These are phyloP conservation scores for Alternaria panax DNA, from an alignment of 2,329 filamentous ascomycete genomes.

Conservation along the genomic window DNA sequence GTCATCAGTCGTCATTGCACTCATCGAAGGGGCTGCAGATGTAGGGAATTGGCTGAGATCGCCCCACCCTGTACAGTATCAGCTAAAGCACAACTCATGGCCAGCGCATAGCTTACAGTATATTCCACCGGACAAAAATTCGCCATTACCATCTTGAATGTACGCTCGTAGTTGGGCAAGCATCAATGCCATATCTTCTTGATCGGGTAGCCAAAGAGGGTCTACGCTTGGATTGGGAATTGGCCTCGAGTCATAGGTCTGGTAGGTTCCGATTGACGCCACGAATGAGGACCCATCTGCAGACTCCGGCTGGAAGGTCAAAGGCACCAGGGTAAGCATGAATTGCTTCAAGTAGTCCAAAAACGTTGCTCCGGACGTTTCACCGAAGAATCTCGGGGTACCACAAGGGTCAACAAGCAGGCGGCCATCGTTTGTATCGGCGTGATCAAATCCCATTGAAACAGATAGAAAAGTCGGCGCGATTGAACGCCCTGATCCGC, in stretches of 20 bases:
- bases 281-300: constrained; percentile 32
- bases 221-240: constrained; percentile 34
- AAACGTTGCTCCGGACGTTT: constrained; percentile 38
- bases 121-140: constrained; percentile 33
- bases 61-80: constrained; percentile 27
- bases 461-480: constrained; percentile 17
- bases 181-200: constrained; percentile 31
- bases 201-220: constrained; percentile 35
- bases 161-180: constrained; percentile 29
- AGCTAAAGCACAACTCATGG: not conserved
- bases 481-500: constrained; percentile 11
- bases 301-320: constrained; percentile 23
- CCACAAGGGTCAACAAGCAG: constrained; percentile 31
- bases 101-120: constrained; percentile 21
- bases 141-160: constrained; percentile 35
- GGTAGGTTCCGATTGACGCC: constrained; percentile 33
- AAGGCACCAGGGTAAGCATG: constrained; percentile 32
- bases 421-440: constrained; percentile 22
- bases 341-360: constrained; percentile 37
- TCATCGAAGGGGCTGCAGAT: constrained; percentile 18
- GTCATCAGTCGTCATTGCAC: constrained; percentile 27
- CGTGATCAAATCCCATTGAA: constrained; percentile 10
- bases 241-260: constrained; percentile 40
- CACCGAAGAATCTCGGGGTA: constrained; percentile 29
- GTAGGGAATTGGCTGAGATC: constrained; percentile 27